These are phyloP conservation scores for Anastatica hierochuntica DNA, from an alignment of 345 rosid genomes.

Conservation along the genomic window DNA sequence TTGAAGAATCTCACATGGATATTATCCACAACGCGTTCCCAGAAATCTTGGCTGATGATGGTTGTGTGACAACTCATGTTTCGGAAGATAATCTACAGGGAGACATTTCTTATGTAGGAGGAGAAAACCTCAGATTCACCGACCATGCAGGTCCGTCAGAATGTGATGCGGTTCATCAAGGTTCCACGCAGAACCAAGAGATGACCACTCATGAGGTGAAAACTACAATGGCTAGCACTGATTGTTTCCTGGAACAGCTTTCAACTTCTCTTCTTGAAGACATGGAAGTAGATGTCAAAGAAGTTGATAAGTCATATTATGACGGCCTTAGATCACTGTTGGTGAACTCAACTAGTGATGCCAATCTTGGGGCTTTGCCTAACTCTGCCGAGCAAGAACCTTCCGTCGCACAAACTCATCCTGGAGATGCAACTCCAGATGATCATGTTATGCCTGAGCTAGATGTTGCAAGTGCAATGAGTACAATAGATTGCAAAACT, in stretches of 20 bases:
- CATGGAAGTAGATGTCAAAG: constrained; percentile 50
- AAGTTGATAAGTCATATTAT: constrained; percentile 42
- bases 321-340: constrained; percentile 54
- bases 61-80: constrained; percentile 29
- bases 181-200: constrained; percentile 30
- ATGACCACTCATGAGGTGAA: constrained; percentile 31
- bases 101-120: constrained; percentile 32
- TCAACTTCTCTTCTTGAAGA: constrained; percentile 46
- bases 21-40: constrained; percentile 39
- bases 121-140: constrained; percentile 36
- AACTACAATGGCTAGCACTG: constrained; percentile 27
- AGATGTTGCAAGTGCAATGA: constrained; percentile 31
- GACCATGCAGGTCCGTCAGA: constrained; percentile 39
- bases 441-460: constrained; percentile 22
- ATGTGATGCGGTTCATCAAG: constrained; percentile 24
- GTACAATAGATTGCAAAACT: constrained; percentile 20
- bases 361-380: constrained; percentile 22
- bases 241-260: constrained; percentile 47
- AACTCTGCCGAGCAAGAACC: constrained; percentile 23
- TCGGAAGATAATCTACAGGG: constrained; percentile 30
- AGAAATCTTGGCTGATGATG: constrained; percentile 28
- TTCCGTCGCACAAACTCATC: constrained; percentile 16
- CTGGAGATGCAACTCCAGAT: constrained; percentile 23
- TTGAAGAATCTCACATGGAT: constrained; percentile 57
- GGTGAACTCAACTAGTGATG: constrained; percentile 36